A percentile compares a stretch with the other conserved stretches of the same genome.
Conservation (phyloP, 2,329 filamentous ascomycete genomes). For the Alternaria postmessia region DNA sequence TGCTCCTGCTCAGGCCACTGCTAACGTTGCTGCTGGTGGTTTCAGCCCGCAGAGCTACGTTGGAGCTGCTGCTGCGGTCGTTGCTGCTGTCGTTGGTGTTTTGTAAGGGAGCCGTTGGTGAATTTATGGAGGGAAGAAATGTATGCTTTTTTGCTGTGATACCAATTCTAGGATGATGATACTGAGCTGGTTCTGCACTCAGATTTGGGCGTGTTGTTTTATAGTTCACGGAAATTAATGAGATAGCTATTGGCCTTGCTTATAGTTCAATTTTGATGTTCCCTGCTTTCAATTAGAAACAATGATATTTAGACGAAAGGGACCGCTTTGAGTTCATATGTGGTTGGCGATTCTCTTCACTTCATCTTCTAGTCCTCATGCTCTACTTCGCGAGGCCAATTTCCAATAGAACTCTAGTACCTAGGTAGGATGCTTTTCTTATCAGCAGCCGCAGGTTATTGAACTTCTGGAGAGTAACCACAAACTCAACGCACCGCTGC, state of each 20-base stretch:
- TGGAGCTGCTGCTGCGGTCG: constrained; percentile 34
- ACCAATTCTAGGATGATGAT: neutral
- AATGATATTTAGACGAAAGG: neutral
- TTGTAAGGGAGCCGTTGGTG: constrained; percentile 26
- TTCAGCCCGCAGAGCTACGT: constrained; percentile 35
- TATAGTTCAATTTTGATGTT: neutral
- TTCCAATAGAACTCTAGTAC: too few relatives aligned
- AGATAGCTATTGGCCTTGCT: neutral
- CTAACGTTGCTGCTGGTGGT: constrained; percentile 34
- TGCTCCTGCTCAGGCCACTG: constrained; percentile 35
- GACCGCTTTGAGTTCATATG: neutral
- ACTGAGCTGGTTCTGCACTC: neutral
- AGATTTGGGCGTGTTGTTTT: neutral
- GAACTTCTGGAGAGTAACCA: too few relatives aligned
- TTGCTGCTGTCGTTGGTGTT: constrained; percentile 33
- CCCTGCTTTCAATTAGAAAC: neutral
- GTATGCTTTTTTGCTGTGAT: neutral
- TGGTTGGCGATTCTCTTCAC: neutral
- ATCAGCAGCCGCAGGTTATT: too few relatives aligned
- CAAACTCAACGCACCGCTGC: too few relatives aligned
- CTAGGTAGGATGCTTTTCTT: too few relatives aligned
- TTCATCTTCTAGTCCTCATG: neutral
- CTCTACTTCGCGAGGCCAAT: neutral
- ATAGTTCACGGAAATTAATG: neutral
- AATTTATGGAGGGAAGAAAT: neutral